These are phyloP conservation scores for Misopates orontium DNA, from an alignment of 257 asterid genomes.

Conservation along the genomic window DNA sequence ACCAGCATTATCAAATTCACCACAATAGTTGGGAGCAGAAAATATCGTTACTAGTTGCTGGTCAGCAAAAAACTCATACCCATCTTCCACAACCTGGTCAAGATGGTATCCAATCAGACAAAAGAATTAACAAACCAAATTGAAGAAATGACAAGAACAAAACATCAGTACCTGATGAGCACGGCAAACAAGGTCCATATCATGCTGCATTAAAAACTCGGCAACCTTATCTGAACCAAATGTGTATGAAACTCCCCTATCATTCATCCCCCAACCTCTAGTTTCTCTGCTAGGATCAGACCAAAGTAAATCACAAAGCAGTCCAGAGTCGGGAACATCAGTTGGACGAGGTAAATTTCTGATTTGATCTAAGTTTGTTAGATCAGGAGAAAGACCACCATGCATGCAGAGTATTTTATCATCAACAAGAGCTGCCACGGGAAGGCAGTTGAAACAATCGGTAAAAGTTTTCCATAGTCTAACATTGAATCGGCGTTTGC, in stretches of 20 bases:
- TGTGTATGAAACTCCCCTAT: not conserved
- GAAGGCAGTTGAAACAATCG: too few relatives aligned
- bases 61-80: slow-evolving; percentile 80
- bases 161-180: not conserved
- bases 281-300: not conserved
- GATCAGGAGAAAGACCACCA: not conserved
- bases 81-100: slow-evolving; percentile 80
- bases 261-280: slow-evolving; percentile 12
- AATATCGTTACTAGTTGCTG: slow-evolving; percentile 77
- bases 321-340: slow-evolving; percentile 1
- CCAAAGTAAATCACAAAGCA: slow-evolving; percentile 13
- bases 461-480: too few relatives aligned
- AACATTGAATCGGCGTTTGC: too few relatives aligned
- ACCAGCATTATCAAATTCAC: too few relatives aligned
- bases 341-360: slow-evolving; percentile 10
- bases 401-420: not conserved
- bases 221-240: slow-evolving; percentile 3
- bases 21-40: too few relatives aligned
- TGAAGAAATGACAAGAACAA: too few relatives aligned
- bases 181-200: not conserved
- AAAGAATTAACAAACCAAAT: not conserved
- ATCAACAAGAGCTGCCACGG: not conserved
- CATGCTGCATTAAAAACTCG: not conserved
- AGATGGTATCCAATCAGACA: not conserved
- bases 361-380: slow-evolving; percentile 2